These are phyloP conservation scores for Zygotorulaspora chibaensis DNA, from an alignment of 805 yeast species.

Conservation along the genomic window DNA sequence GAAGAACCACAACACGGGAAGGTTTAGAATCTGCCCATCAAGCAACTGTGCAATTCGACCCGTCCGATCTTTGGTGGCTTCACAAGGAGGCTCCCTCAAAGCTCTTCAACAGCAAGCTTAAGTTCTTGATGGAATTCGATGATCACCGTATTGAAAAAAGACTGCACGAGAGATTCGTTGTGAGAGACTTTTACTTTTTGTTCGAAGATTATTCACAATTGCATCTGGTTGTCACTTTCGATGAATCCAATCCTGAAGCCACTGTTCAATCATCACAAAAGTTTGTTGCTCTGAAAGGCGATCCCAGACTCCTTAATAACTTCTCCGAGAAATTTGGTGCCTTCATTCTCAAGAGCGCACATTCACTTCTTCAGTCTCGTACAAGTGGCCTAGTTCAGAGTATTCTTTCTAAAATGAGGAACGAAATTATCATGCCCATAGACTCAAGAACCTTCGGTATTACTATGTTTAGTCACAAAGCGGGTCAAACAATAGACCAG, in stretches of 20 bases:
- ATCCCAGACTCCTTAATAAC: conserved; percentile 46
- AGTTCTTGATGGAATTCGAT: conserved; percentile 58
- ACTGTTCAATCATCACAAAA: conserved; percentile 40
- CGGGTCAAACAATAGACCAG: conserved; percentile 43
- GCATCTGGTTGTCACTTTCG: conserved; percentile 54
- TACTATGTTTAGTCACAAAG: conserved; percentile 47
- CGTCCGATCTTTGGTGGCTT: conserved; percentile 63
- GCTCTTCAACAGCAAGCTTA: conserved; percentile 18
- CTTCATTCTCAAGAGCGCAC: conserved; percentile 45
- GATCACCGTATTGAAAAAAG: conserved; percentile 52
- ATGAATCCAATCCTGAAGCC: conserved; percentile 48
- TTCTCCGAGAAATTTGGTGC: conserved; percentile 51
- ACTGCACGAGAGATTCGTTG: conserved; percentile 43
- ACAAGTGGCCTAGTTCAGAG: conserved; percentile 32
- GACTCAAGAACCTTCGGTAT: conserved; percentile 70
- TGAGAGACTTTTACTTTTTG: conserved; percentile 66
- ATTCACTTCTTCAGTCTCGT: conserved; percentile 30
- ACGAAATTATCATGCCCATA: conserved; percentile 49
- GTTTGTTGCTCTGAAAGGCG: conserved; percentile 40
- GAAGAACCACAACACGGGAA: conserved; percentile 17
- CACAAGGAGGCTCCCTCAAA: conserved; percentile 52
- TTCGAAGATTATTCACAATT: conserved; percentile 70
- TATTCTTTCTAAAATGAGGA: conserved; percentile 37
- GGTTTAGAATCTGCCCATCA: conserved; percentile 7
- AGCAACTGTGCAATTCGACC: conserved; percentile 18